Evolutionary conservation across 345 rosid species (phyloP).

Genomic region (Physaria fendleri): DNA sequence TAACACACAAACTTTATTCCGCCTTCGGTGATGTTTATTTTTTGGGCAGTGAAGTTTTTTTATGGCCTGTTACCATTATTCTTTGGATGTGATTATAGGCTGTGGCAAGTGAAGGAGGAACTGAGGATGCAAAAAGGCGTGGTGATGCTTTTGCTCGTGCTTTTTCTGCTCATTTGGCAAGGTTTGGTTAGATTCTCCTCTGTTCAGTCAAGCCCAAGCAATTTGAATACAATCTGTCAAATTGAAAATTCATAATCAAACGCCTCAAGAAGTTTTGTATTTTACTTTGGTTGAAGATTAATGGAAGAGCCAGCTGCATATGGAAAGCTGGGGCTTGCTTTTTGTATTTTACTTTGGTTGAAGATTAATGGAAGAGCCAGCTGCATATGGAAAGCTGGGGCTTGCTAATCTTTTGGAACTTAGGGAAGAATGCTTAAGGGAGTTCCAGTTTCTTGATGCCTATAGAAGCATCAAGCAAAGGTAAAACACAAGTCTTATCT

Average conservation of each 20-base stretch:
- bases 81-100: slow-evolving; percentile 50
- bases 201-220: background rate
- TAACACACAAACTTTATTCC: background rate
- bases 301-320: slow-evolving; percentile 99
- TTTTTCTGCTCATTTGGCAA: slow-evolving; percentile 96
- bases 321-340: slow-evolving; percentile 74
- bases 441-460: slow-evolving; percentile 90
- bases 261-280: background rate
- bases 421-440: slow-evolving; percentile 97
- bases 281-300: slow-evolving; percentile 45
- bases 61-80: background rate
- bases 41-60: background rate
- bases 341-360: slow-evolving; percentile 7
- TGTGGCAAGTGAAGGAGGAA: slow-evolving; percentile 99
- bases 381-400: slow-evolving; percentile 96
- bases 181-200: slow-evolving; percentile 40
- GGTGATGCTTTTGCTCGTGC: slow-evolving; percentile 99
- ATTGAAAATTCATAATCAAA: background rate
- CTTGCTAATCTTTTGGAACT: slow-evolving; percentile 97
- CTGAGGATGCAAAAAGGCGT: slow-evolving; percentile 92
- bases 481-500: slow-evolving; percentile 29
- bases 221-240: background rate
- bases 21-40: background rate
- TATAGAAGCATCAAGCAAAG: slow-evolving; percentile 96
- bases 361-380: slow-evolving; percentile 98